phyloP scores from a whole-genome alignment of 2,329 filamentous ascomycete genomes.

The Xylaria sp. region DNA sequence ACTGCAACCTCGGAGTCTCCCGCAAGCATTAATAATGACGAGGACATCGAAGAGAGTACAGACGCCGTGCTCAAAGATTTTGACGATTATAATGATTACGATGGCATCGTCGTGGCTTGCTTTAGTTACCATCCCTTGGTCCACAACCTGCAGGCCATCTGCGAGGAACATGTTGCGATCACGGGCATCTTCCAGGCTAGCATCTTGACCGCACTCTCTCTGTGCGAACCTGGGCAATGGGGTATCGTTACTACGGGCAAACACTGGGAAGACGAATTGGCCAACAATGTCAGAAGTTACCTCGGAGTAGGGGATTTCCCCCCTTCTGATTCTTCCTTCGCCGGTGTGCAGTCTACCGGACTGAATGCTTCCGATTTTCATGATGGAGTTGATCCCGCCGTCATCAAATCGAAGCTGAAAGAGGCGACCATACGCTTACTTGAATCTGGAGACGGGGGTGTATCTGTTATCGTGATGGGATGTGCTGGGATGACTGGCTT shows the following conservation, averaged over 20 bases:
- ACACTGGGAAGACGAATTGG: conserved; percentile 73
- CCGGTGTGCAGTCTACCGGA: conserved; percentile 76
- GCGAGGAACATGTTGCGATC: conserved; percentile 34
- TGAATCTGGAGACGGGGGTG: conserved; percentile 33
- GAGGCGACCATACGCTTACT: conserved; percentile 65
- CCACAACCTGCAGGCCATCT: conserved; percentile 41
- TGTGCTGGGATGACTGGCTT: conserved; percentile 90
- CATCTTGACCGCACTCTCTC: conserved; percentile 58
- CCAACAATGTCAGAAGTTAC: conserved; percentile 57
- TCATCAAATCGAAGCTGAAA: conserved; percentile 61
- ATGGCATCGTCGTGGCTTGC: conserved; percentile 82
- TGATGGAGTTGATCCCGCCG: conserved; percentile 54
- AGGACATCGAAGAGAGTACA: conserved; percentile 61
- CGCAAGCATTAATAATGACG: conserved; percentile 70
- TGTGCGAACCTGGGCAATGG: conserved; percentile 52
- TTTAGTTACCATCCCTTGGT: conserved; percentile 83
- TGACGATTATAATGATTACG: conserved; percentile 45
- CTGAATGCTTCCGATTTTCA: conserved; percentile 77
- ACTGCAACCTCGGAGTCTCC: conserved; percentile 60
- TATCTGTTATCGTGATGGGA: conserved; percentile 72
- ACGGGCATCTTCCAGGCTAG: conserved; percentile 87
- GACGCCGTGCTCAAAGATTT: conserved; percentile 56
- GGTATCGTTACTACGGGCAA: conserved; percentile 85
- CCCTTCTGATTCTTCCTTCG: conserved; percentile 50
- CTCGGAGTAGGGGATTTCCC: conserved; percentile 45